These are phyloP conservation scores for Fusarium tuaranense DNA, from an alignment of 2,329 filamentous ascomycete genomes.

Conservation along the genomic window DNA sequence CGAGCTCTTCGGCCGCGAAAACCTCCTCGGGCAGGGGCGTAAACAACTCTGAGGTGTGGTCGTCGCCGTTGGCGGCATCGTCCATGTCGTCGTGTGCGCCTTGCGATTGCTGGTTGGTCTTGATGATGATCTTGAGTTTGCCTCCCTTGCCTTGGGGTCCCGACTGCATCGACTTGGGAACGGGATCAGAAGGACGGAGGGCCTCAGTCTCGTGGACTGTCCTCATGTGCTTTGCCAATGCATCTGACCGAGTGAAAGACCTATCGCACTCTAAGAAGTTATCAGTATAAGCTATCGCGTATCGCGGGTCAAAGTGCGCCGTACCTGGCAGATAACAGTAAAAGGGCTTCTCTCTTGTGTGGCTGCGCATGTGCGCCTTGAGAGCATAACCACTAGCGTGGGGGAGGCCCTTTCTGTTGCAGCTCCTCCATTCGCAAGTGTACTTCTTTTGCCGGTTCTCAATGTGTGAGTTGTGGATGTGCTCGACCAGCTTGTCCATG, in stretches of 20 bases:
- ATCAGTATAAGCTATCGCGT: constrained; percentile 8
- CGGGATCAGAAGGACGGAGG: constrained; percentile 81
- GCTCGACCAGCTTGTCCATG: constrained; percentile 84
- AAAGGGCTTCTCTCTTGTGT: constrained; percentile 98
- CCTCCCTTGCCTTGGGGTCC: constrained; percentile 57
- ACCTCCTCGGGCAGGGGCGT: constrained; percentile 67
- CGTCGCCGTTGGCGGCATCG: constrained; percentile 66
- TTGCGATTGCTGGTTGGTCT: constrained; percentile 67
- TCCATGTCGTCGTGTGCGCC: constrained; percentile 69
- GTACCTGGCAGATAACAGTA: constrained; percentile 94
- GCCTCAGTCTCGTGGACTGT: constrained; percentile 98
- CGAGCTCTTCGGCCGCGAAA: constrained; percentile 75
- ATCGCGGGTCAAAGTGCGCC: constrained; percentile 31
- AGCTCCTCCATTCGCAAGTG: constrained; percentile 97
- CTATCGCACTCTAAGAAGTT: constrained; percentile 85
- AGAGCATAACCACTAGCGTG: constrained; percentile 97
- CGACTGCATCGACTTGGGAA: constrained; percentile 75
- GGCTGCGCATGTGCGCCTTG: constrained; percentile 96
- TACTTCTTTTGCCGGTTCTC: constrained; percentile 95
- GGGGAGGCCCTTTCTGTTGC: constrained; percentile 85
- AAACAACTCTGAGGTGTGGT: constrained; percentile 69
- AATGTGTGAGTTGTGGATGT: constrained; percentile 94
- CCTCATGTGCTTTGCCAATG: constrained; percentile 97
- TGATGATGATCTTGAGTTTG: constrained; percentile 73
- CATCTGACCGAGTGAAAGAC: constrained; percentile 95